Conservation (phyloP, 306 rosid genomes). For the Carpinus fangiana region DNA sequence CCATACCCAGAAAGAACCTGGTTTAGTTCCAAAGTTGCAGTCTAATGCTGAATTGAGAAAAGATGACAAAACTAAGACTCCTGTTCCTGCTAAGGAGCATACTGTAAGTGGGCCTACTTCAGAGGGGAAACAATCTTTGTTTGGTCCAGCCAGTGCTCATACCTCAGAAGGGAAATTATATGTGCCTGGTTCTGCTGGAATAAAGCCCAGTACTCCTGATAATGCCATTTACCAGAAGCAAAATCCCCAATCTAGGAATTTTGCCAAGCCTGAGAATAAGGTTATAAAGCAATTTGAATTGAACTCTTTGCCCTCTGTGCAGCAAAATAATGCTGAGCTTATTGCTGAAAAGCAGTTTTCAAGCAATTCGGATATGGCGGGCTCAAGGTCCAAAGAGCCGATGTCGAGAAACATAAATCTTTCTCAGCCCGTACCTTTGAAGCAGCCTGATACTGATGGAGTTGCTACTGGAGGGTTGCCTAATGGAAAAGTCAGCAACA, state of each 20-base stretch:
- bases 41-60: conserved; percentile 42
- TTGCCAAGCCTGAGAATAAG: conserved; percentile 53
- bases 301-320: conserved; percentile 60
- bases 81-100: conserved; percentile 42
- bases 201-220: conserved; percentile 41
- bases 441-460: conserved; percentile 59
- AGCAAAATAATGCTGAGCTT: conserved; percentile 52
- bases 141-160: conserved; percentile 42
- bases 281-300: conserved; percentile 70
- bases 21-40: conserved; percentile 39
- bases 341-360: conserved; percentile 56
- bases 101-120: conserved; percentile 40
- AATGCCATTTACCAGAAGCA: conserved; percentile 46
- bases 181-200: conserved; percentile 51
- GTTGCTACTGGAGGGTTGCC: conserved; percentile 57
- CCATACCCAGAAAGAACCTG: conserved; percentile 51
- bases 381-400: conserved; percentile 64
- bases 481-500: conserved; percentile 58
- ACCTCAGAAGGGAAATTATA: conserved; percentile 56
- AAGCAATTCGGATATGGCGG: conserved; percentile 47
- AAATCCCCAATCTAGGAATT: conserved; percentile 46
- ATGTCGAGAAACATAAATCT: conserved; percentile 45
- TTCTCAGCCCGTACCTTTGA: conserved; percentile 54
- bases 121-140: conserved; percentile 48
- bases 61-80: conserved; percentile 49